phyloP scores from a whole-genome alignment of 345 rosid species.

The Trapa incisa region DNA sequence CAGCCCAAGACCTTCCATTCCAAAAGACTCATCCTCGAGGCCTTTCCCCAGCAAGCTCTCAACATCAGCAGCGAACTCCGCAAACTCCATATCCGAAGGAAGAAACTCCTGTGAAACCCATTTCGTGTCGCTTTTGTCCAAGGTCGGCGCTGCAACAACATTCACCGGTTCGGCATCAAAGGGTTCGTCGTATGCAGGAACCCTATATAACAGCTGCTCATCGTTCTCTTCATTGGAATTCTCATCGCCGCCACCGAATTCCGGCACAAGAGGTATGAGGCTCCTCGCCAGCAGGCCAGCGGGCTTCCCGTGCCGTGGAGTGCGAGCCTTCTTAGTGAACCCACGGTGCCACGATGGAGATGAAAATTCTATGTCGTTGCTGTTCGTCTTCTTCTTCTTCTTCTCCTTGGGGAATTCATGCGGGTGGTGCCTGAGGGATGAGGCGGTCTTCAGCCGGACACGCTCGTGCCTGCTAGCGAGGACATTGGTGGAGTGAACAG shows the following conservation, averaged over 20 bases:
- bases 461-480: slow-evolving; percentile 79
- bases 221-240: slow-evolving; percentile 39
- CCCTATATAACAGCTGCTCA: slow-evolving; percentile 76
- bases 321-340: slow-evolving; percentile 75
- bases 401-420: not conserved
- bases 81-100: slow-evolving; percentile 76
- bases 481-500: slow-evolving; percentile 79
- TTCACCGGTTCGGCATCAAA: slow-evolving; percentile 31
- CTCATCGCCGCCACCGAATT: slow-evolving; percentile 56
- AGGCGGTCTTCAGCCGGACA: slow-evolving; percentile 55
- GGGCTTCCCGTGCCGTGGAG: slow-evolving; percentile 48
- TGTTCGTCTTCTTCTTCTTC: not conserved
- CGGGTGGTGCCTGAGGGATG: slow-evolving; percentile 17
- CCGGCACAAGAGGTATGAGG: slow-evolving; percentile 52
- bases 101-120: slow-evolving; percentile 30
- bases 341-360: slow-evolving; percentile 65
- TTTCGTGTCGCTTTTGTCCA: not conserved
- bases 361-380: not conserved
- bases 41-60: slow-evolving; percentile 75
- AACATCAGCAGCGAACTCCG: slow-evolving; percentile 78
- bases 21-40: slow-evolving; percentile 48
- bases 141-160: not conserved
- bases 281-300: slow-evolving; percentile 2
- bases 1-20: slow-evolving; percentile 68
- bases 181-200: slow-evolving; percentile 73